These are phyloP conservation scores for Codiaeum variegatum DNA, from an alignment of 441 rosid species.

Conservation along the genomic window DNA sequence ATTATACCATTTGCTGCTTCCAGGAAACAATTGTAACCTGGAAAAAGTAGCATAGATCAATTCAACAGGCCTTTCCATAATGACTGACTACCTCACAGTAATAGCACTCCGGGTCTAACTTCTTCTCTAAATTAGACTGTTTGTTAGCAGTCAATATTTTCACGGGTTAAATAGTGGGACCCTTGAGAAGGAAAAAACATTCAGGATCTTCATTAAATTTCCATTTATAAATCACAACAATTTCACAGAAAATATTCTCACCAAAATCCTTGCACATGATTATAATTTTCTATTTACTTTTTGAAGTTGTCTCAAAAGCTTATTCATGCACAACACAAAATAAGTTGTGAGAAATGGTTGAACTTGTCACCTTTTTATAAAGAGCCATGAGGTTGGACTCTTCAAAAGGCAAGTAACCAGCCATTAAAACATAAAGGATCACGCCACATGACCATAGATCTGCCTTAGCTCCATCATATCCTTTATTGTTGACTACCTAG, in stretches of 20 bases:
- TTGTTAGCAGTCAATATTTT: background rate
- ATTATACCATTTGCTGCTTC: too few relatives aligned
- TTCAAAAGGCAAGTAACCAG: slow-evolving; percentile 95
- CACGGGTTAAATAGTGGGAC: background rate
- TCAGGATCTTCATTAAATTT: background rate
- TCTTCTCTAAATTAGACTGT: background rate
- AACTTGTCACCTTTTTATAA: slow-evolving; percentile 68
- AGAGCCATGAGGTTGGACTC: slow-evolving; percentile 77
- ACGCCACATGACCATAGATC: slow-evolving; percentile 99
- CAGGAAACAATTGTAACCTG: too few relatives aligned
- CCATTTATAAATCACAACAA: background rate
- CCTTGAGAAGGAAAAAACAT: background rate
- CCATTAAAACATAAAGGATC: slow-evolving; percentile 93
- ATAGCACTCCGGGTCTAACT: too few relatives aligned
- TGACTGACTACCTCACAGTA: too few relatives aligned
- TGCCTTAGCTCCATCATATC: slow-evolving; percentile 97
- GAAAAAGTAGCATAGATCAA: too few relatives aligned
- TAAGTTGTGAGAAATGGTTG: background rate
- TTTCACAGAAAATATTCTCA: background rate
- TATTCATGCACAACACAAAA: background rate
- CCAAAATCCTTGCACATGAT: background rate
- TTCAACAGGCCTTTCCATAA: too few relatives aligned
- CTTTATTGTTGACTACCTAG: slow-evolving; percentile 94
- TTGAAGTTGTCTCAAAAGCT: background rate
- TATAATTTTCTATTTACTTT: background rate